phyloP scores from a whole-genome alignment of 176 grass and related monocot species.

The Eleusine indica region DNA sequence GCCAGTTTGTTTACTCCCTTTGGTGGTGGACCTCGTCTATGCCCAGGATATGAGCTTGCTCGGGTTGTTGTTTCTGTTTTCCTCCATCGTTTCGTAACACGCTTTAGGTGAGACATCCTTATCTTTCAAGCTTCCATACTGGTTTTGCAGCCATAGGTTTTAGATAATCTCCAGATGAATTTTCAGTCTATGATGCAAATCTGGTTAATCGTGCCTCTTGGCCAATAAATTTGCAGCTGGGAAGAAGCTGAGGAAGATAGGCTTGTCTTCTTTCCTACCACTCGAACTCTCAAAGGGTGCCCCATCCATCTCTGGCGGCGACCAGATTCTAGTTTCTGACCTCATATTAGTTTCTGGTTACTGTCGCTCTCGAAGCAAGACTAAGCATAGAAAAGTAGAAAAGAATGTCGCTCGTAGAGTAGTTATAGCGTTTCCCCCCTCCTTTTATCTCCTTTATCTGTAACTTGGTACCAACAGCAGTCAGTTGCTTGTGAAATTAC shows the following conservation, averaged over 20 bases:
- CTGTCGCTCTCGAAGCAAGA: constrained; percentile 4
- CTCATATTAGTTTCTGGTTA: not conserved
- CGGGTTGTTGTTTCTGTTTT: constrained; percentile 88
- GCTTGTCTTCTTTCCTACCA: constrained; percentile 88
- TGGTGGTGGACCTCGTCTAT: constrained; percentile 79
- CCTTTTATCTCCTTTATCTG: not conserved
- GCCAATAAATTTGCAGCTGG: constrained; percentile 67
- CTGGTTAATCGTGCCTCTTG: constrained; percentile 13
- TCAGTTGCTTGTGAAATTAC: constrained; percentile 37
- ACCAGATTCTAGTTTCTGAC: constrained; percentile 16
- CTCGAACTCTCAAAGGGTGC: constrained; percentile 84
- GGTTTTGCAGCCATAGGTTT: not conserved
- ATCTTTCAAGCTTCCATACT: not conserved
- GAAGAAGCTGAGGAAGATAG: constrained; percentile 81
- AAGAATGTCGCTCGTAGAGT: not conserved
- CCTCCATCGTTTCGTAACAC: constrained; percentile 75
- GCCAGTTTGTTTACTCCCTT: constrained; percentile 78
- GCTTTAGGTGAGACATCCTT: constrained; percentile 61
- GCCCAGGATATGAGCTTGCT: constrained; percentile 88
- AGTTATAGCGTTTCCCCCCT: not conserved
- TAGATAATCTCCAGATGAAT: not conserved
- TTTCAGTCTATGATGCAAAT: not conserved
- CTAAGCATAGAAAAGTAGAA: constrained; percentile 37
- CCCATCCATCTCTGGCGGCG: constrained; percentile 66
- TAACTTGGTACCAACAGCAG: constrained; percentile 31